A percentile compares a stretch with the other conserved stretches of the same genome.
phyloP scores from a whole-genome alignment of 2,329 filamentous ascomycete species.

The Trichoderma semiorbis region DNA sequence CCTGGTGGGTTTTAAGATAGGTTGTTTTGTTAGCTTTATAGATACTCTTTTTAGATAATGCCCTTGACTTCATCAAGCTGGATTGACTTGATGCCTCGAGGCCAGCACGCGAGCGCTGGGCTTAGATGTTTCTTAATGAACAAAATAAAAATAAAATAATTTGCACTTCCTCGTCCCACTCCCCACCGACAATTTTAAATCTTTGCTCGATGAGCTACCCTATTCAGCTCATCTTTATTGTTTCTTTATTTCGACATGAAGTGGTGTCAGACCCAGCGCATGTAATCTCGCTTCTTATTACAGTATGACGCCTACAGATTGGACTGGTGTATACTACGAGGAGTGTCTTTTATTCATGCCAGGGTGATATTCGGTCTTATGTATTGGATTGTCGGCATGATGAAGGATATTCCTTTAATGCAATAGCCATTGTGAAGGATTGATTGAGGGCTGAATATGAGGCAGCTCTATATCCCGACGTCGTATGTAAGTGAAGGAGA shows the following conservation, averaged over 20 bases:
- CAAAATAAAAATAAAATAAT: not conserved
- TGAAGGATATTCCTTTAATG: accelerated
- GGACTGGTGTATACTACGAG: not conserved
- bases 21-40: not conserved
- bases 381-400: not conserved
- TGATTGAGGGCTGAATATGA: not conserved
- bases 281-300: not conserved
- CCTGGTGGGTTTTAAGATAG: not conserved
- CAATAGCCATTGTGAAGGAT: not conserved
- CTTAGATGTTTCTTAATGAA: not conserved
- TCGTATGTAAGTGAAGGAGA: not conserved
- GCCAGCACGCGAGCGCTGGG: not conserved
- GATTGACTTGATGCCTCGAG: not conserved
- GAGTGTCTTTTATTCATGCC: accelerated
- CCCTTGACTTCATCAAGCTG: not conserved
- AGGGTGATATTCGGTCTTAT: not conserved
- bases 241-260: not conserved
- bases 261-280: not conserved
- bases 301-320: not conserved
- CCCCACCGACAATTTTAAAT: not conserved
- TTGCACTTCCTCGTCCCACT: not conserved
- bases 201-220: not conserved
- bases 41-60: not conserved
- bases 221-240: not conserved
- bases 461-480: not conserved